Conservation (phyloP, 1,284 basidiomycete species). For the Cystobasidium pallidum region DNA sequence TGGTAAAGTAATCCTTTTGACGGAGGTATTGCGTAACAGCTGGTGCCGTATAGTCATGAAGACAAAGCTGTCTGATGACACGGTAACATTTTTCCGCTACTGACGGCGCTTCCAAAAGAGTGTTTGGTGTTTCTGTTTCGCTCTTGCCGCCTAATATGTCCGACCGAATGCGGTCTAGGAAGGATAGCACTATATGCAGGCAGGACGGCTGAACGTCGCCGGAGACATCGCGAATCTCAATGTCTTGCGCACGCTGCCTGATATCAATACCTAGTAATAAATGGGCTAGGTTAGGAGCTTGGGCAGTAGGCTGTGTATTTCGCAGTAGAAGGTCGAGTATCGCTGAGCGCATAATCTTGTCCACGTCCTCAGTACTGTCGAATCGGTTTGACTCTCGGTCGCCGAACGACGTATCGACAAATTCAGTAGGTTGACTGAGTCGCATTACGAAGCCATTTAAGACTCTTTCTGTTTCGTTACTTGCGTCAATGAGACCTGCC, state of each 20-base stretch:
- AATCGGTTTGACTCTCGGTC: constrained; percentile 59
- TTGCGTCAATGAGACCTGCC: constrained; percentile 77
- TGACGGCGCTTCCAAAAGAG: constrained; percentile 60
- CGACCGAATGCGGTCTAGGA: constrained; percentile 11
- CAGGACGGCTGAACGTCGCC: constrained; percentile 71
- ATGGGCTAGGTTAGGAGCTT: constrained; percentile 85
- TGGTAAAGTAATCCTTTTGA: constrained; percentile 83
- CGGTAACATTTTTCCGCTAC: constrained; percentile 85
- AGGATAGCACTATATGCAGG: constrained; percentile 68
- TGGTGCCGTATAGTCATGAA: constrained; percentile 79
- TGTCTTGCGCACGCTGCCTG: constrained; percentile 58
- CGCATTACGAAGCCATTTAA: constrained; percentile 74
- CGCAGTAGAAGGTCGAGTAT: constrained; percentile 84
- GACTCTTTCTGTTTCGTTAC: constrained; percentile 82
- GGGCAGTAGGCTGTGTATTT: constrained; percentile 68
- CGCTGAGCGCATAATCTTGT: constrained; percentile 73
- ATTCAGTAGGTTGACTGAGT: constrained; percentile 60
- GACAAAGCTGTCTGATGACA: constrained; percentile 82
- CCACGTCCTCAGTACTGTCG: constrained; percentile 56
- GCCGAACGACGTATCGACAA: constrained; percentile 61
- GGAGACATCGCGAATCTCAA: constrained; percentile 62
- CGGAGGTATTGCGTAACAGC: constrained; percentile 85
- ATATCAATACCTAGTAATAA: constrained; percentile 78
- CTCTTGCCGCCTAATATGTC: constrained; percentile 29
- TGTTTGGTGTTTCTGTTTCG: constrained; percentile 33